Percentiles rank a stretch among this genome's conserved stretches.
Evolutionary conservation across 768 basidiomycete genomes (phyloP).

Genomic region (Suillus variegatus): DNA sequence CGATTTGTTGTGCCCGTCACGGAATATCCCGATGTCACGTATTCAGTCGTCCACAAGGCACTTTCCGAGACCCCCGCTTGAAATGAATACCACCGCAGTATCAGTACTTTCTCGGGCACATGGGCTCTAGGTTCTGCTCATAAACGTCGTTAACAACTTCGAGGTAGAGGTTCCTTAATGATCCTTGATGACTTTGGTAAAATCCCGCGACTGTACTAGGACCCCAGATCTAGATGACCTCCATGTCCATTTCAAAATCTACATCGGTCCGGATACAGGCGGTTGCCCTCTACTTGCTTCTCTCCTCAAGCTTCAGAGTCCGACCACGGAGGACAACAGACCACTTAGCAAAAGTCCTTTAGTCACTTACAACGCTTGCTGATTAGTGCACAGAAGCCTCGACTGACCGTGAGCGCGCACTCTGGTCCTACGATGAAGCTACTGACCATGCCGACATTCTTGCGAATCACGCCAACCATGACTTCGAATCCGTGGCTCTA

Average conservation of each 20-base stretch:
- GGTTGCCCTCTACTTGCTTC: neutral
- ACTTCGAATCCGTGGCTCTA: neutral
- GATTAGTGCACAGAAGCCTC: neutral
- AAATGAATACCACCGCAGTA: slow-evolving; percentile 9
- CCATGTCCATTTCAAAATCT: too few species aligned
- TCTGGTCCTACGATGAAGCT: neutral
- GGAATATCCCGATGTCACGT: slow-evolving; percentile 22
- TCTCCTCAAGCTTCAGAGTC: neutral
- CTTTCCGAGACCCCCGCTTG: slow-evolving; percentile 17
- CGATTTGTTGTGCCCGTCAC: slow-evolving; percentile 26
- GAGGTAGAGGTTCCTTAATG: slow-evolving; percentile 9
- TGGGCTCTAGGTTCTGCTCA: slow-evolving; percentile 5
- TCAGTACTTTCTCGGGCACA: slow-evolving; percentile 5
- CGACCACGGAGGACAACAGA: neutral
- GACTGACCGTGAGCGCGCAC: too few species aligned
- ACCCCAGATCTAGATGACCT: neutral
- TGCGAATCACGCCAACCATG: neutral
- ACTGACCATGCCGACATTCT: neutral
- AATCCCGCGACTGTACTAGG: slow-evolving; percentile 8
- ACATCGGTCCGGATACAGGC: neutral
- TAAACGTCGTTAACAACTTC: slow-evolving; percentile 9
- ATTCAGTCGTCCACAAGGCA: slow-evolving; percentile 19
- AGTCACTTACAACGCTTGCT: neutral
- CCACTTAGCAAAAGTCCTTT: neutral
- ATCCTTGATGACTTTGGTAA: slow-evolving; percentile 8